Evolutionary conservation across 805 yeast genomes (phyloP), one percentile per base, ranked within the genome.

Genomic region (Saturnispora besseyi): DNA sequence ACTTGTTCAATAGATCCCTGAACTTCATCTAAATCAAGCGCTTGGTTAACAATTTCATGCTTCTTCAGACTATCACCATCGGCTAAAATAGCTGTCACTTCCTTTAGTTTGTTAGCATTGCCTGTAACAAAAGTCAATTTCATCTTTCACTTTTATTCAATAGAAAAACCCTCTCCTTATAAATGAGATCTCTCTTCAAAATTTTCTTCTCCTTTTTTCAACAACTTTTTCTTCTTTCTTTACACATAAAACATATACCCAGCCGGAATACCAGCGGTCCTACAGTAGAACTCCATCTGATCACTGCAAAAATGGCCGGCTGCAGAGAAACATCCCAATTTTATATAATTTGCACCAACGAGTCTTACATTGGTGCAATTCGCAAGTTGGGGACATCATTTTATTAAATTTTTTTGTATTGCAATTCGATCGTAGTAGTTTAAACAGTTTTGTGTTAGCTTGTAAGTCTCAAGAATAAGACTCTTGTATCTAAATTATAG

Each of bases 1-100:
- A 93, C 91, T 49, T 85, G 86, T 40, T 82, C 82, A 44, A 89
- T 76, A 22, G 91, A 68, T 30, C 96, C 99, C 68, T 93, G 99
- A 43, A 93, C 67, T 68, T 93, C 99, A 46, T 83, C 93, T 18
- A 93, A 71, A 62, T 93, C 99, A 31, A 95, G 63, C 31, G 81
- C 72, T 53, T 77, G 68, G 66, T 85, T 89, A 22, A 71, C 70
- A 51, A 93, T 75, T 34, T 60, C 65, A 15, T 78, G 77, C 45
- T 57, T 59, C 12, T 65, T 66, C 21, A 54, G 62, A 29, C 62
- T 56, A 42, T 46, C 62, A 8, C 52, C 53, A 26, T 70, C 71
- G 1, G 81, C 68, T 8, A 91, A 76, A 47, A 91, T 84, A 48
- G 84, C 81, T 54, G 82, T 75, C 22, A 91, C 95, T 66, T 91